Base-by-base conservation (phyloP, 305 asterid genomes). In the Fraxinus velutina region DNA sequence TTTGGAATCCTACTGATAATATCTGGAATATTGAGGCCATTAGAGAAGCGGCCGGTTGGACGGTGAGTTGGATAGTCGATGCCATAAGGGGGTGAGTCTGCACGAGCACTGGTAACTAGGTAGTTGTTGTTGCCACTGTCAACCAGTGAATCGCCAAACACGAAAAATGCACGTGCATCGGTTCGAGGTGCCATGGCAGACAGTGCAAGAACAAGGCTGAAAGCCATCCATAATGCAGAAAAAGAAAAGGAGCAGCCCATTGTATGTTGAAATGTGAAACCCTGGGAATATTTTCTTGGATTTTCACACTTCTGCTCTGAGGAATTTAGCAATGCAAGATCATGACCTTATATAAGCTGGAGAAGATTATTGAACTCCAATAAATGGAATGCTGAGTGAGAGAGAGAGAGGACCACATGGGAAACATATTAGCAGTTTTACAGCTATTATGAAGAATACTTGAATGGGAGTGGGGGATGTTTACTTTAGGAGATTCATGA, bases 21-120 rank as follows among this genome's bases (percentile, higher is more conserved):
- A 83, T 92, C 97, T 0, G 97, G 95, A 37, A 92, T 91, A 85
- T 91, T 92, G 77, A 90, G 92, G 84, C 97, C 97, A 62, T 92
- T 92, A 78, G 95, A 92, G 86, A 91, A 92, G 2, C 97, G 92
- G 79, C 97, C 97, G 0, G 95, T 92, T 62, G 95, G 86, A 0
- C 89, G 93, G 30, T 85, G 95, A 13, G 88, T 84, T 0, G 97
- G 95, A 6, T 88, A 91, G 82, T 92, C 97, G 44, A 92, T 86
- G 78, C 97, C 97, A 44, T 92, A 92, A 50, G 95, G 93, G 12
- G 92, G 94, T 15, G 92, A 72, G 72, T 92, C 94, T 27, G 96
- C 96, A 12, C 96, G 83, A 0, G 96, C 94, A 21, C 85, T 90
- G 0, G 96, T 92, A 33, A 81, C 0, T 3, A 92, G 88, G 86